phyloP scores from a whole-genome alignment of 2,329 filamentous ascomycete genomes.

The Penicillium freii region DNA sequence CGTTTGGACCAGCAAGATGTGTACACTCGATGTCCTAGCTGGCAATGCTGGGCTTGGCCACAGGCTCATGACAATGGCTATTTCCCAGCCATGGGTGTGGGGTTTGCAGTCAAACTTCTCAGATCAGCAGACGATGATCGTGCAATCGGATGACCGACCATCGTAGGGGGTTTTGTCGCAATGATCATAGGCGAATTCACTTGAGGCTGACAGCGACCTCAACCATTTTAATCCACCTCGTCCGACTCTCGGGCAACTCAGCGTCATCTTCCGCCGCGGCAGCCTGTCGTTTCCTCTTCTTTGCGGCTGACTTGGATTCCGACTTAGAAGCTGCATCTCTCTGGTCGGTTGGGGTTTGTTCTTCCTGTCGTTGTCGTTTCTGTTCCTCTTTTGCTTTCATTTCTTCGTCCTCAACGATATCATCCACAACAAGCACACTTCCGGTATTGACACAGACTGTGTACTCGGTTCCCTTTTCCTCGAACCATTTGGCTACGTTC shows the following conservation, averaged over 20 bases:
- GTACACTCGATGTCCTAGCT: not conserved
- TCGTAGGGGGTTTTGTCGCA: not conserved
- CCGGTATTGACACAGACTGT: conserved; percentile 55
- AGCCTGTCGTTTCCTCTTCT: conserved; percentile 32
- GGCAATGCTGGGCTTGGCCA: not conserved
- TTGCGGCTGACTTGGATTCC: conserved; percentile 22
- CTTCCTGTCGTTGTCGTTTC: conserved; percentile 22
- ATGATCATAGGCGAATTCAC: conserved; percentile 23
- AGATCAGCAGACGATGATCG: not conserved
- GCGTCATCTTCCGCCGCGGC: conserved; percentile 23
- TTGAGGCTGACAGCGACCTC: conserved; percentile 46
- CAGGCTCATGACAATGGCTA: not conserved
- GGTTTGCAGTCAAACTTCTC: not conserved
- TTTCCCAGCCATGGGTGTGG: not conserved
- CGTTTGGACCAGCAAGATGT: not conserved
- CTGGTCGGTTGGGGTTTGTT: conserved; percentile 13
- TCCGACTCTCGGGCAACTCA: conserved; percentile 45
- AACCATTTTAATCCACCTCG: conserved; percentile 49
- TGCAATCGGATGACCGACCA: not conserved
- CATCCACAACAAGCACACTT: conserved; percentile 59
- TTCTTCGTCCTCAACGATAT: conserved; percentile 50
- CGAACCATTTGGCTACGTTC: conserved; percentile 56
- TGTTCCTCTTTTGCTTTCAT: conserved; percentile 28
- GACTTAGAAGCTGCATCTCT: conserved; percentile 7
- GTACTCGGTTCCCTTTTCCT: conserved; percentile 51